phyloP scores from a whole-genome alignment of 2,329 filamentous ascomycete species.

The Verruconis gallopava region DNA sequence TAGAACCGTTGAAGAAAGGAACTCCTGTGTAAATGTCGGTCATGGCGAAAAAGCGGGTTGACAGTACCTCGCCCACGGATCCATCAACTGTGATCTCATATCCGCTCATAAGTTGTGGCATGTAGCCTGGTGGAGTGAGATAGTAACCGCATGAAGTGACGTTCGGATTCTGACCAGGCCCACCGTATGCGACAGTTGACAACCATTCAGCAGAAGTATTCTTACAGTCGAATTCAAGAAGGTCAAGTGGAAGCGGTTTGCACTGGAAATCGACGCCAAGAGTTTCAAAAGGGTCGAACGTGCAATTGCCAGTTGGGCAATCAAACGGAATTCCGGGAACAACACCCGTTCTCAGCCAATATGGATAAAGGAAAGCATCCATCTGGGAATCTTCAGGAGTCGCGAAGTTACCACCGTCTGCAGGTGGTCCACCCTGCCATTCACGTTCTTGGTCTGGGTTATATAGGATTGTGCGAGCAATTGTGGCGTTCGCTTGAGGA shows the following conservation, averaged over 20 bases:
- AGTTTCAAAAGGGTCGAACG: constrained; percentile 7
- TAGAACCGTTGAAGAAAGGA: not conserved
- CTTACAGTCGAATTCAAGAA: not conserved
- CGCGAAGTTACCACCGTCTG: not conserved
- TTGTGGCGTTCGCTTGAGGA: not conserved
- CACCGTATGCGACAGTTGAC: not conserved
- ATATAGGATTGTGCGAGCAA: constrained; percentile 3
- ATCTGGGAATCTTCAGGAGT: not conserved
- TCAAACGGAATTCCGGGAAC: not conserved
- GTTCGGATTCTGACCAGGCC: not conserved
- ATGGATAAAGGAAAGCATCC: not conserved
- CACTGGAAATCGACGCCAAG: constrained; percentile 8
- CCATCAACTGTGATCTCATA: constrained; percentile 4
- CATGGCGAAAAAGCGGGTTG: not conserved
- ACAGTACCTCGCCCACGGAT: constrained; percentile 4
- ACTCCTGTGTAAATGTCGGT: not conserved
- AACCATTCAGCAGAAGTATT: constrained; percentile 6
- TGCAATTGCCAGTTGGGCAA: constrained; percentile 10
- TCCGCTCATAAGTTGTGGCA: not conserved
- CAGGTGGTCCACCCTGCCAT: no score
- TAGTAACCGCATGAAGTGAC: constrained; percentile 8
- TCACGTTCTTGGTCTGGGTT: not conserved
- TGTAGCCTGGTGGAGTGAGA: constrained; percentile 4
- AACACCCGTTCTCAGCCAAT: not conserved
- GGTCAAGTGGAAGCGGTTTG: constrained; percentile 1